phyloP scores from a whole-genome alignment of 140 eudicot genomes.

The Erigeron philadelphicus region DNA sequence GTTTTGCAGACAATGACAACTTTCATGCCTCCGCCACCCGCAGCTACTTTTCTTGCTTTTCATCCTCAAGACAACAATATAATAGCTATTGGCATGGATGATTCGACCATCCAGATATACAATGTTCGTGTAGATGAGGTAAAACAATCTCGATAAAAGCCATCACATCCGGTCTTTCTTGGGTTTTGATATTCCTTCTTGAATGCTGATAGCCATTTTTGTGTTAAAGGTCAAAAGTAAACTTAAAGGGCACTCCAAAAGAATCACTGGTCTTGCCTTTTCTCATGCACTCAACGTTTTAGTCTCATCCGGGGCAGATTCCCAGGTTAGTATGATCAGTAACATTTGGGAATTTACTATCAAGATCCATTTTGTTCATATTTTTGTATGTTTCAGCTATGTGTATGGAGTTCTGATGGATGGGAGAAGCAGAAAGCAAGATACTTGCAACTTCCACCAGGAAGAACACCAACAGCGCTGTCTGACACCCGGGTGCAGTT shows the following conservation, averaged over 20 bases:
- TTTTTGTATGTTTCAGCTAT: constrained; percentile 41
- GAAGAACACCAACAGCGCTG: constrained; percentile 53
- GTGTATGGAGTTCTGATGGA: constrained; percentile 85
- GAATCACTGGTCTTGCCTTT: constrained; percentile 95
- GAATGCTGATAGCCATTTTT: constrained; percentile 4
- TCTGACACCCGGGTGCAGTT: constrained; percentile 94
- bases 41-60: constrained; percentile 54
- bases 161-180: background rate
- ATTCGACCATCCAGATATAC: constrained; percentile 45
- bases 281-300: constrained; percentile 68
- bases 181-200: constrained; percentile 6
- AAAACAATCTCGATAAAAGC: background rate
- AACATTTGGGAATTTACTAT: constrained; percentile 9
- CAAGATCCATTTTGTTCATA: background rate
- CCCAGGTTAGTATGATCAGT: constrained; percentile 56
- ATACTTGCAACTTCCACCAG: constrained; percentile 67
- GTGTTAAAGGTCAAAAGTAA: constrained; percentile 76
- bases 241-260: constrained; percentile 89
- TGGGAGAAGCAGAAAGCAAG: constrained; percentile 82
- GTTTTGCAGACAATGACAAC: constrained; percentile 48
- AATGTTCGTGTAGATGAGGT: constrained; percentile 56
- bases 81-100: constrained; percentile 55
- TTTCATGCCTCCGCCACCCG: constrained; percentile 57
- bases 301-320: constrained; percentile 96
- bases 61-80: constrained; percentile 54